Conservation (phyloP, 495 filamentous ascomycete species). For the Pyrenula aspistea region DNA sequence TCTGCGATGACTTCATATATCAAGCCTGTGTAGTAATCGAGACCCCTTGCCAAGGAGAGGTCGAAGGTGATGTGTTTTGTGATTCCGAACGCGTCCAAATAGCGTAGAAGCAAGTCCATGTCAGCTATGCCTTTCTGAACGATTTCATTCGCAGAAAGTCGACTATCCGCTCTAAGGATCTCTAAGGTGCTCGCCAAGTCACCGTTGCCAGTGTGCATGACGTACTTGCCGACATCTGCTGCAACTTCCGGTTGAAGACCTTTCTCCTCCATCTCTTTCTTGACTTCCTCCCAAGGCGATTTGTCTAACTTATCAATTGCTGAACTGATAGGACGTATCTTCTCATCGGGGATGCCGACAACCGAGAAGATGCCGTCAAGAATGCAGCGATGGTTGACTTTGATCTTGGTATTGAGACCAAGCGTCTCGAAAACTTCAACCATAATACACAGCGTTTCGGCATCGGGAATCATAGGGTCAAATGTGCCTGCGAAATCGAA, state of each 20-base stretch:
- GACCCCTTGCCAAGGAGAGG: constrained; percentile 67
- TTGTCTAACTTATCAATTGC: constrained; percentile 97
- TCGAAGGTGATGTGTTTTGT: constrained; percentile 67
- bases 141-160: constrained; percentile 51
- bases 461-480: constrained; percentile 91
- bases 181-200: constrained; percentile 47
- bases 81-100: constrained; percentile 64
- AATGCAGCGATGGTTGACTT: constrained; percentile 92
- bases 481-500: constrained; percentile 89
- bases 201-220: constrained; percentile 50
- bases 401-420: constrained; percentile 65
- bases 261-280: constrained; percentile 91
- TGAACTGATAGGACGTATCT: constrained; percentile 75
- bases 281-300: constrained; percentile 77
- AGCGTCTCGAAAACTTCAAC: constrained; percentile 76
- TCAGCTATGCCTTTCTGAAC: constrained; percentile 71
- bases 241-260: constrained; percentile 62
- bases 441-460: constrained; percentile 78
- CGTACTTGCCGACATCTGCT: constrained; percentile 77
- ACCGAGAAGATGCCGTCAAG: constrained; percentile 87
- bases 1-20: constrained; percentile 90
- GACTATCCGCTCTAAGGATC: constrained; percentile 47
- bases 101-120: constrained; percentile 69
- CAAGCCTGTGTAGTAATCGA: constrained; percentile 91
- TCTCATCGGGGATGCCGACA: constrained; percentile 75